Base-by-base conservation (phyloP, 441 rosid species). In the Populus hybrid region DNA sequence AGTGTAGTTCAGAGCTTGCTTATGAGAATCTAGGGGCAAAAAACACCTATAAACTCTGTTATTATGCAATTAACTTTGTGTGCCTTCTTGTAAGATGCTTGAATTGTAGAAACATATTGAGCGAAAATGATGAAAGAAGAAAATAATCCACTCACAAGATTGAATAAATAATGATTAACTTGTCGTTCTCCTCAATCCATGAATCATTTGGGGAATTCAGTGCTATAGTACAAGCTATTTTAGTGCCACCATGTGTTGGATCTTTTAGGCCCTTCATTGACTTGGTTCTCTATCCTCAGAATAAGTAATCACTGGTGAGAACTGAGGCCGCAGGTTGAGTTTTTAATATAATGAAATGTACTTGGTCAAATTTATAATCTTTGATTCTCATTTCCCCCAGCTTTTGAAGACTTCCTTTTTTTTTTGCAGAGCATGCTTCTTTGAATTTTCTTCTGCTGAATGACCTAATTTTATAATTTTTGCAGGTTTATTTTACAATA, bases 401-500 rank as follows among this genome's bases (percentile, higher is more conserved):
- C 32, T 20, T 9, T 66, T n/a, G 26, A 14, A 18, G 36, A 2
- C 75, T n/a, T 59, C 23, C 16, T 35, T 40, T 28, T 59, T 26
- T 9, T n/a, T 9, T n/a, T 34, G 32, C 24, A 75, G 38, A 72
- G 64, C 35, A 32, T 70, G 24, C 21, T 65, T 20, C 50, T 40
- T 70, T 18, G 50, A 59, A 35, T 32, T 40, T 35, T 76, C 71
- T 73, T 32, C 76, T 74, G 67, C 79, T 59, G 76, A 57, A 63
- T 57, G 38, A 76, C 35, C 5, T 26, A 50, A 5, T 80, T 18
- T 73, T 66, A 18, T 71, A 10, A 73, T 10, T 69, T 79, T 69
- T 79, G 77, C 87, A 94, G 99, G 95, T 95, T 6, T 95, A 91
- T 84, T 95, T 95, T 82, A 81, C 99, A 50, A 87, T 94, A 63